Base-by-base conservation (phyloP, 495 filamentous ascomycete species). In the Xylaria cubensis region DNA sequence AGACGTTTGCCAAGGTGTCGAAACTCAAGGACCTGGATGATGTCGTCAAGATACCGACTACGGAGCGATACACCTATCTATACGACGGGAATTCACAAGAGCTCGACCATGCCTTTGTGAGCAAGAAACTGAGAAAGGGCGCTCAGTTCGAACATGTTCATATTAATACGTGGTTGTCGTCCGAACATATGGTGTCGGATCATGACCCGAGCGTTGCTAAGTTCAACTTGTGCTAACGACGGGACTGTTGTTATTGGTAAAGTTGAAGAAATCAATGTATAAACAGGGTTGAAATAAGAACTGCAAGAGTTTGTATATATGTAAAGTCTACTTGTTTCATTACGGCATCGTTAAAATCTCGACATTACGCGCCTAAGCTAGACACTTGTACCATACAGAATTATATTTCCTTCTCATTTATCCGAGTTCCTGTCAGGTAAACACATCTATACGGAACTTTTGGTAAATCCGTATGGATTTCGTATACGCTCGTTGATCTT, bases 101-200 rank as follows among this genome's bases (percentile, higher is more conserved):
- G 76, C 83, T 91, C 8, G 89, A 90, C 77, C 89, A 91, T 79
- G 86, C 90, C 79, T 89, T 84, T 72, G 83, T 91, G 41, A 89
- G 86, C 64, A 75, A 81, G 19, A 74, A 70, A 58, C 64, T 86
- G 50, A 75, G 74, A 3, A 50, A 24, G 53, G 50, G 41, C 41
- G 53, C 67, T 8, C 21, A 48, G 17, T 69, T 68, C 29, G 51
- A 68, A 29, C 67, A 69, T 15, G 15, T 69, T 34, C 67, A 69
- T 36, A 26, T 62, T 9, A 91, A 90, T 73, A 85, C 88, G 4
- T 92, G 90, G 90, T 81, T 82, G 24, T 72, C 79, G 9, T 75
- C 73, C 12, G 81, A 76, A n/a, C 85, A 83, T 4, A 72, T 77
- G 72, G 82, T 82, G 34, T 87, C 83, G 42, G 89, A 91, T 74